Evolutionary conservation across 1,284 basidiomycete species (phyloP).

Genomic region (Coniferiporia weirii): DNA sequence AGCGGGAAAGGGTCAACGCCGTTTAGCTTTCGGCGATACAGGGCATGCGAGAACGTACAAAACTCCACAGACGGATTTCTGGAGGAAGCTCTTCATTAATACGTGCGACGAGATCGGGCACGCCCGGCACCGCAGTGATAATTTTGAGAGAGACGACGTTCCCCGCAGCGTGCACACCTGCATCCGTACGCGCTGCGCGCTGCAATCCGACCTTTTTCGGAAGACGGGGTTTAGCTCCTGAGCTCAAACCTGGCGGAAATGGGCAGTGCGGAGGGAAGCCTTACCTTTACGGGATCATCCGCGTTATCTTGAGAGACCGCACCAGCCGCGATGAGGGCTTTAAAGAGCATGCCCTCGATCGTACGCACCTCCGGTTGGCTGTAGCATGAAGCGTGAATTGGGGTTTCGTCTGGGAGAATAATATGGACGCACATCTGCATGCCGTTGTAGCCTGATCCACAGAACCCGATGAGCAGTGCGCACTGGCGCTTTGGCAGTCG

Average conservation of each 20-base stretch:
- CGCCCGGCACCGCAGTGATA: conserved; percentile 71
- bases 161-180: conserved; percentile 95
- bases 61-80: conserved; percentile 91
- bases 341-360: conserved; percentile 89
- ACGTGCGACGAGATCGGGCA: conserved; percentile 65
- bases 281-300: conserved; percentile 83
- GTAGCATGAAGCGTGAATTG: conserved; percentile 29
- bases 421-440: conserved; percentile 84
- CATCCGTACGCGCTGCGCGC: conserved; percentile 92
- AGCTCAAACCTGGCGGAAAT: not conserved
- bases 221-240: not conserved
- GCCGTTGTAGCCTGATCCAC: conserved; percentile 81
- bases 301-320: conserved; percentile 93
- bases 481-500: conserved; percentile 70
- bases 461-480: conserved; percentile 73
- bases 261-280: conserved; percentile 10
- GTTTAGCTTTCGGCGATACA: not conserved
- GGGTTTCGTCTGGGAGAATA: not conserved
- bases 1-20: not conserved
- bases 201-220: conserved; percentile 67
- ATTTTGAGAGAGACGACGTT: conserved; percentile 92
- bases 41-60: conserved; percentile 42
- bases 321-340: conserved; percentile 83
- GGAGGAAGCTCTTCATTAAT: conserved; percentile 86
- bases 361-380: conserved; percentile 64